Conservation (phyloP, 2,329 filamentous ascomycete genomes). For the Dothideomycetes sp. region DNA sequence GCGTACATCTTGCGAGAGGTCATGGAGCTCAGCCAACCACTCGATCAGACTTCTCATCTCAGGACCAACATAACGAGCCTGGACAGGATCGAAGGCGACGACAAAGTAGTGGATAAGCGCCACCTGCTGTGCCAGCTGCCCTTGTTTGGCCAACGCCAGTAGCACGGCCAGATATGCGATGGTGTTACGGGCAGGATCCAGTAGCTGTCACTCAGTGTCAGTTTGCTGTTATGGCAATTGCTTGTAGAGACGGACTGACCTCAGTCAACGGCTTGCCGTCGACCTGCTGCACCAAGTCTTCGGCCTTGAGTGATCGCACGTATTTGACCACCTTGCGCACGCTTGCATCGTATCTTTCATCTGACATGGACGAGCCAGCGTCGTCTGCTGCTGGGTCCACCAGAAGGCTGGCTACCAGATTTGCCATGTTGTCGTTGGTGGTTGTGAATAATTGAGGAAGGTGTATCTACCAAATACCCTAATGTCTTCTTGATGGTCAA, state of each 20-base stretch:
- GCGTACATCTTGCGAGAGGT: constrained; percentile 13
- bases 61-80: constrained; percentile 45
- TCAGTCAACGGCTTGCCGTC: constrained; percentile 6
- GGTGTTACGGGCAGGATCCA: constrained; percentile 50
- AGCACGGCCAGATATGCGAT: constrained; percentile 51
- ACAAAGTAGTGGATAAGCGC: constrained; percentile 39
- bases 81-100: constrained; percentile 43
- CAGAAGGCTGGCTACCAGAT: not conserved
- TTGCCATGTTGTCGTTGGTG: constrained; percentile 2
- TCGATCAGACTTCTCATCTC: constrained; percentile 40
- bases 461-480: too few relatives aligned
- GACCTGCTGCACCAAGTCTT: constrained; percentile 7
- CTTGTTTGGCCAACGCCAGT: constrained; percentile 26
- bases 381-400: constrained; percentile 2
- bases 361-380: not conserved
- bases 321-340: constrained; percentile 4
- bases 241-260: not conserved
- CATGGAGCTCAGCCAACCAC: constrained; percentile 15
- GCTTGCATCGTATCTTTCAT: not conserved
- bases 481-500: not conserved
- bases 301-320: constrained; percentile 2
- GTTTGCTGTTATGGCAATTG: not conserved
- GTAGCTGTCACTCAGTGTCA: constrained; percentile 18
- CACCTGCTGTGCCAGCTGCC: constrained; percentile 22
- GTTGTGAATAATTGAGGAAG: too few relatives aligned